Evolutionary conservation across 83 land plant genomes (phyloP), one percentile per base, ranked within the genome.

Genomic region (Picea abies): DNA sequence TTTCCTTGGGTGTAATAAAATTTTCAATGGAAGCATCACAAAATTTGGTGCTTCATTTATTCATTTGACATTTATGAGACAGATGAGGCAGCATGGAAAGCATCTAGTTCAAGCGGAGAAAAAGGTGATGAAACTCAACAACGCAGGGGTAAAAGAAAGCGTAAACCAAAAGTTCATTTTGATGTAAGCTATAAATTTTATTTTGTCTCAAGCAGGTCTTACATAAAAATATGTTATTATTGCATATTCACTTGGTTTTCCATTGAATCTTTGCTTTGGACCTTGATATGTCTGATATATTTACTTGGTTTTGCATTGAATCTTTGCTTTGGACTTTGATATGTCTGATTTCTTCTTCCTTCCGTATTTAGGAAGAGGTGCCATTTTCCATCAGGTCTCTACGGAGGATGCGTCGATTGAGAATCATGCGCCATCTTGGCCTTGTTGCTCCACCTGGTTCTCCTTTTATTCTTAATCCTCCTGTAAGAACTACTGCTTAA

Each of bases 401-500:
- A 23, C 79, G 81, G 70, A 86, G 81, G 65, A 64, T 76, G 19
- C 91, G 91, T 16, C 80, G 91, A 44, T 44, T 84, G 39, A 86
- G 62, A 81, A 89, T 89, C 65, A 89, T 89, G 91, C 84, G 91
- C 60, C 66, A 61, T 64, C 89, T 89, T 63, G 91, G 91, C 44
- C 91, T 89, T 23, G 58, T 73, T 20, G 87, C 91, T 37, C 91
- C 91, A 32, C 60, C 72, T 8, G 91, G 91, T 60, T 86, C 89
- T 60, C 91, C 91, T 37, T 89, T 89, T 61, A 76, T 69, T 79
- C 7, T 66, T 41, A 44, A 65, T 37, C 56, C 47, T 62, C 23
- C 68, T 56, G 58, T 56, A 11, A 56, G 58, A 56, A 56, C 15
- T 56, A 56, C 14, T 56, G 58, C 14, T 56, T 56, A 56, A 56